Conservation (phyloP, 352 stramenopile species). For the Phytopythium kandeliae region DNA sequence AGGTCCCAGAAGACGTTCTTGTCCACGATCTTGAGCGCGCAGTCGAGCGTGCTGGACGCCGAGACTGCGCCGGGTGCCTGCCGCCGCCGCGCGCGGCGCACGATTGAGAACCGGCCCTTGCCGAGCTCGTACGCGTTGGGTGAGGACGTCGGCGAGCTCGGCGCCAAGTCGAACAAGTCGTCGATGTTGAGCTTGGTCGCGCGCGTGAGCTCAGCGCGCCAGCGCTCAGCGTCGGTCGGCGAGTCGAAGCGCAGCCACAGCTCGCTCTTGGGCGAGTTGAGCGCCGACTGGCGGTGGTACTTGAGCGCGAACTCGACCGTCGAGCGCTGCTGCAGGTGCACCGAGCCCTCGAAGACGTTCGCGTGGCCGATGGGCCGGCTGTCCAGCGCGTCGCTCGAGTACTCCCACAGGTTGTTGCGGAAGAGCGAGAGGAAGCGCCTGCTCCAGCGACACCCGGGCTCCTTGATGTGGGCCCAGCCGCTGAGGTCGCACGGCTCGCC, state of each 20-base stretch:
- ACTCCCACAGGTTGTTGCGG: slow-evolving; percentile 75
- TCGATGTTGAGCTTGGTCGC: slow-evolving; percentile 49
- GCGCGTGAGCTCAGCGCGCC: slow-evolving; percentile 28
- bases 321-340: slow-evolving; percentile 47
- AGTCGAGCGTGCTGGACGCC: slow-evolving; percentile 30
- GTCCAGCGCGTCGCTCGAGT: slow-evolving; percentile 50
- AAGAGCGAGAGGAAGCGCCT: slow-evolving; percentile 64
- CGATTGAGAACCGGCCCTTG: slow-evolving; percentile 79
- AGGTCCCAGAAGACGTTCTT: slow-evolving; percentile 87
- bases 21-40: slow-evolving; percentile 92
- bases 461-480: slow-evolving; percentile 59
- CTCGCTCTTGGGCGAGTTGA: slow-evolving; percentile 41
- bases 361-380: slow-evolving; percentile 66
- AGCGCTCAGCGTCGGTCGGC: slow-evolving; percentile 29
- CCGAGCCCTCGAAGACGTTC: slow-evolving; percentile 65
- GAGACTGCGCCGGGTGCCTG: not conserved
- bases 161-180: slow-evolving; percentile 60
- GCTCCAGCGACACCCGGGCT: slow-evolving; percentile 57
- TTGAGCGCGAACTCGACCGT: slow-evolving; percentile 47
- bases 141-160: slow-evolving; percentile 30
- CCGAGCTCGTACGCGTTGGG: slow-evolving; percentile 63
- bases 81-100: slow-evolving; percentile 48
- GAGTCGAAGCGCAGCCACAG: slow-evolving; percentile 61
- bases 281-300: slow-evolving; percentile 48
- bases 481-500: slow-evolving; percentile 7